A percentile compares a stretch with the other conserved stretches of the same genome.
These are phyloP conservation scores for Allium cepa DNA, from an alignment of 106 monocot species.

Conservation along the genomic window DNA sequence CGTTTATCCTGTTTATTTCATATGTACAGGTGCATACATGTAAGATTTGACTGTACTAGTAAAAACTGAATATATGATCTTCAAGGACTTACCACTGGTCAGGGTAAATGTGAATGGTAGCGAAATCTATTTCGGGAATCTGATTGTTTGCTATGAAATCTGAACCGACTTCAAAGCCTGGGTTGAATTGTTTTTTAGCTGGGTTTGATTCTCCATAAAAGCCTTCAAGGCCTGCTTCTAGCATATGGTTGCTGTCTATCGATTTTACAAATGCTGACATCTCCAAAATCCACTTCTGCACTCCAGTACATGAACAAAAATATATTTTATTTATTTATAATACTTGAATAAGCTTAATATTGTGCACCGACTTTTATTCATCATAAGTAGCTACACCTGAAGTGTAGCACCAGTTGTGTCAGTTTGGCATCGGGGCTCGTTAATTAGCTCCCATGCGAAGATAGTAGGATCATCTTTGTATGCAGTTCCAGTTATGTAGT, in stretches of 20 bases:
- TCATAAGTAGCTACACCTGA: too few relatives aligned
- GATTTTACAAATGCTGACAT: constrained; percentile 56
- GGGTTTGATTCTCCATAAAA: constrained; percentile 53
- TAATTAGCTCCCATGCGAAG: too few relatives aligned
- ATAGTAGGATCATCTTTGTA: too few relatives aligned
- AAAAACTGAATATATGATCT: background rate
- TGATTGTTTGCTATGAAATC: constrained; percentile 64
- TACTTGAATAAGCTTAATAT: too few relatives aligned
- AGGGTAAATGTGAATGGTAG: constrained; percentile 64
- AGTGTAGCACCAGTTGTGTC: too few relatives aligned
- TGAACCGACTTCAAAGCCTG: constrained; percentile 44
- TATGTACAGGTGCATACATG: background rate
- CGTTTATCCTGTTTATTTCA: constrained; percentile 37
- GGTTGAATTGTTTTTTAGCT: constrained; percentile 36
- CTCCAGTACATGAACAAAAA: too few relatives aligned
- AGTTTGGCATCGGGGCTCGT: too few relatives aligned
- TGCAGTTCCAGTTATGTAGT: too few relatives aligned
- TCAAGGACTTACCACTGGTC: constrained; percentile 48
- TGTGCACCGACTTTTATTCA: too few relatives aligned
- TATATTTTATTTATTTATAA: too few relatives aligned
- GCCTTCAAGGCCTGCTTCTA: constrained; percentile 54
- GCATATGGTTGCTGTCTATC: constrained; percentile 48
- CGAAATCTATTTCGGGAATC: constrained; percentile 41
- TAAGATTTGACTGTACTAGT: background rate
- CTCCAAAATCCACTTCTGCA: constrained; percentile 44